A percentile compares a stretch with the other conserved stretches of the same genome.
phyloP scores from a whole-genome alignment of 2,329 filamentous ascomycete species.

The Shiraia bambusicola region DNA sequence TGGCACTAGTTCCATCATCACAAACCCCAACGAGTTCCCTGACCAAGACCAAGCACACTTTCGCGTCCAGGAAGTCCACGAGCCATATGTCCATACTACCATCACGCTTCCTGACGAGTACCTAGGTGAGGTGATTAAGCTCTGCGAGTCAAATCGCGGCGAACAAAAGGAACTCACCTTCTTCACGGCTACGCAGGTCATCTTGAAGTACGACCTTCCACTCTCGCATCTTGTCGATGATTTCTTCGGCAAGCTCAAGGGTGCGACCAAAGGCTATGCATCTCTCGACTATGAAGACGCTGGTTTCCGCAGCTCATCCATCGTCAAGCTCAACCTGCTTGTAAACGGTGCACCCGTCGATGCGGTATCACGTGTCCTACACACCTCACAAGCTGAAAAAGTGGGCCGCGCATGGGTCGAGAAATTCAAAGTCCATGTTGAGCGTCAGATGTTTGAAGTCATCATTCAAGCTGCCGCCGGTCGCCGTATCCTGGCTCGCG shows the following conservation, averaged over 20 bases:
- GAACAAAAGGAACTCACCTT: conserved; percentile 86
- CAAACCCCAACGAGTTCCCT: conserved; percentile 86
- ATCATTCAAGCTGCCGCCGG: conserved; percentile 90
- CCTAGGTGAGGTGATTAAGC: conserved; percentile 88
- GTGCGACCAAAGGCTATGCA: conserved; percentile 90
- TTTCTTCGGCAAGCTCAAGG: conserved; percentile 95
- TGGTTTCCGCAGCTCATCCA: conserved; percentile 75
- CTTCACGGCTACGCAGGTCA: conserved; percentile 89
- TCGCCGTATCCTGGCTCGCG: conserved; percentile 79
- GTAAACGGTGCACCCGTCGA: conserved; percentile 94
- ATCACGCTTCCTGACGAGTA: conserved; percentile 93
- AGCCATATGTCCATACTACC: conserved; percentile 77
- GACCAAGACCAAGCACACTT: conserved; percentile 62
- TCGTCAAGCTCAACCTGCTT: conserved; percentile 87
- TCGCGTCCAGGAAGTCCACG: conserved; percentile 63
- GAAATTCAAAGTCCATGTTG: conserved; percentile 96
- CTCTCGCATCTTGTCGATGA: conserved; percentile 91
- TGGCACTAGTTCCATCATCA: conserved; percentile 75
- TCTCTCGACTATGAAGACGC: conserved; percentile 96
- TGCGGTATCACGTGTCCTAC: conserved; percentile 87
- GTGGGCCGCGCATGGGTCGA: conserved; percentile 85
- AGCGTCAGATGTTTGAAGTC: conserved; percentile 95
- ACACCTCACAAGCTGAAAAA: conserved; percentile 75
- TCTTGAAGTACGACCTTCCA: conserved; percentile 88
- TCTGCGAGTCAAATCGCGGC: conserved; percentile 87